A percentile compares a stretch with the other conserved stretches of the same genome.
phyloP scores from a whole-genome alignment of 164 flowering plant genomes.

The Umbilicus rupestris region DNA sequence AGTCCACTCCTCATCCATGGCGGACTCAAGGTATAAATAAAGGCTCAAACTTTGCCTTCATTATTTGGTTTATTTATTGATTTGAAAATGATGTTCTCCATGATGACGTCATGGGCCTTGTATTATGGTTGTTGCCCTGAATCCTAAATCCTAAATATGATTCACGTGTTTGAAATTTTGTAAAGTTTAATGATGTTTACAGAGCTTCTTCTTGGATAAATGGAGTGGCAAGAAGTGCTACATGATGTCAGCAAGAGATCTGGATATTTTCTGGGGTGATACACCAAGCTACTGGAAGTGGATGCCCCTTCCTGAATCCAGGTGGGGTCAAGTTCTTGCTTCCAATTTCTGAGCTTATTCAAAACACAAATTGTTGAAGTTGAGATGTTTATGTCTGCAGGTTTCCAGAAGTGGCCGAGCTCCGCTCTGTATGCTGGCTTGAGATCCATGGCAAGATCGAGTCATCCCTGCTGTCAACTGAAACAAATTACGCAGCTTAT shows the following conservation, averaged over 20 bases:
- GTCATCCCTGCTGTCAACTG: conserved; percentile 17
- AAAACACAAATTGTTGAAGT: not conserved
- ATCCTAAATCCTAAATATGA: not conserved
- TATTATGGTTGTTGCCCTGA: not conserved
- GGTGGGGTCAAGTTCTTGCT: conserved; percentile 13
- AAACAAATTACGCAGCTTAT: conserved; percentile 25
- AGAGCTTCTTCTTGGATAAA: conserved; percentile 47
- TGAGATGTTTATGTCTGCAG: conserved; percentile 10
- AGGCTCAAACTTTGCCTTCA: not conserved
- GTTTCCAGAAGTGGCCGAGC: conserved; percentile 34
- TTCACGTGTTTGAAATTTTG: not conserved
- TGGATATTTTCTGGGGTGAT: conserved; percentile 37
- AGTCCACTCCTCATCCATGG: conserved; percentile 21
- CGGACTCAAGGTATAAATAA: conserved; percentile 18
- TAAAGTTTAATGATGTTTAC: conserved; percentile 1
- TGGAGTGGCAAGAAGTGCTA: conserved; percentile 46
- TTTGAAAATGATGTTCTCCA: too few relatives aligned
- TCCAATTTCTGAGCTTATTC: not conserved
- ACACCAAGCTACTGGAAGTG: conserved; percentile 41
- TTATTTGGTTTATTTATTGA: not conserved
- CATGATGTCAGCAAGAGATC: conserved; percentile 44
- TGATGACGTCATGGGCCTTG: too few relatives aligned
- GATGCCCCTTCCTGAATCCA: conserved; percentile 22
- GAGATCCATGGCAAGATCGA: conserved; percentile 28
- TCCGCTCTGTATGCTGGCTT: conserved; percentile 27